Base-by-base conservation (phyloP, 2,329 filamentous ascomycete species). In the Lojkania enalia region DNA sequence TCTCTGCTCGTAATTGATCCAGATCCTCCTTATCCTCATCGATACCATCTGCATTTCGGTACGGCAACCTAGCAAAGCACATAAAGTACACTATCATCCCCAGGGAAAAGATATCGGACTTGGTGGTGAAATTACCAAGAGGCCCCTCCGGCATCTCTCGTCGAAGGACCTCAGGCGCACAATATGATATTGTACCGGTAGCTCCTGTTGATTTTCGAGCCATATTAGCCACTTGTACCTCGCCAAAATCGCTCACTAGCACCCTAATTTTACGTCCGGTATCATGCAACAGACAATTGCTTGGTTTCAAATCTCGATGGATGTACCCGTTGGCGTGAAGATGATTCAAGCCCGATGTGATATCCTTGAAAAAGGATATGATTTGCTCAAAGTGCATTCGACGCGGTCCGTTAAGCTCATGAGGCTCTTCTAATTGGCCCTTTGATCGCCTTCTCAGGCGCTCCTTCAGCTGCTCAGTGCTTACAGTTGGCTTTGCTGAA, bases 81-180 rank as follows among this genome's bases (percentile, higher is more conserved):
- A 99, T 87, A 64, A 99, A 99, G 69, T 97, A 95, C 3, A 99
- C 79, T 44, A 97, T 97, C 92, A 99, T 96, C 37, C 94, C 94
- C 0, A 99, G 76, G 1, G 91, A 96, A 70, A 99, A 99, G n/a
- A 99, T 87, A 63, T 99, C 94, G 0, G 91, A 96, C 64, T 97
- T 99, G 19, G 89, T 91, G 0, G 90, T 96, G 61, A 99, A 99
- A 64, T 97, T 96, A 5, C 88, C 90, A 58, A 88, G 92, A 1
- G 80, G 80, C 0, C 92, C 92, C 20, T 76, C 77, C 0, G 80
- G 71, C 32, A 66, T 70, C 25, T 79, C 85, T 54, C 81, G 80
- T 39, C 81, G 84, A 20, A 99, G 75, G 0, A 99, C 95, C 69
- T 99, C 94, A 0, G 94, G 94, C 0, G 94, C 94, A 69, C 94